Base-by-base conservation (phyloP, 768 basidiomycete species). In the Rhizopogon vinicolor region DNA sequence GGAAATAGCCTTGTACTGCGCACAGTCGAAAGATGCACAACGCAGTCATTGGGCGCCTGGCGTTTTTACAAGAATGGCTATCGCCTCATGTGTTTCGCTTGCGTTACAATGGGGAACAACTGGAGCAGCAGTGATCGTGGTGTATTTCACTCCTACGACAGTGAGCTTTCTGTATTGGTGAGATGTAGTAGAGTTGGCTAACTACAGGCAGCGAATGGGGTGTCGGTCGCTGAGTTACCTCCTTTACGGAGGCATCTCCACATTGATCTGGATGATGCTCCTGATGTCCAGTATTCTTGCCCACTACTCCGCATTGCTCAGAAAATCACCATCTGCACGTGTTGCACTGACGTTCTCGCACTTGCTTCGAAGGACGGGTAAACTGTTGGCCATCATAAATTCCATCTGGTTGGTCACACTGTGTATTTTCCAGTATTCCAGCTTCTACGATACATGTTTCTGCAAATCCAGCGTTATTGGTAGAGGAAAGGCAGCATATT, bases 381-480 rank as follows among this genome's bases (percentile, higher is more conserved):
- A 72, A 52, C n/a, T 54, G 5, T 35, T 72, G 14, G 71, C 72
- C 3, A 50, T 63, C 4, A 6, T 58, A 51, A 72, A 72, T 22
- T 62, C 69, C 4, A 55, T 65, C 10, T 59, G 61, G 8, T 52
- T 69, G 52, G 1, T 73, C 16, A 35, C 59, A 33, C 58, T 56
- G 22, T 70, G 66, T 12, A 5, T 73, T 7, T 61, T 73, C 29
- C 68, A 73, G 40, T 72, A 63, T 37, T 51, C 63, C 7, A 57
- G 61, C 28, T 52, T 66, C 12, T 73, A 60, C 43, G 52, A 61
- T 16, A 61, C 53, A 2, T 72, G 72, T 45, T 73, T 59, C 14
- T 72, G 71, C 29, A 60, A 67, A 29, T 60, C 69, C 25, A 67
- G 62, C 48, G 58, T 68, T 1, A 51, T 53, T 1, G 43, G 39